Base-by-base conservation (phyloP, 441 rosid genomes). In the Corymbia citriodora region DNA sequence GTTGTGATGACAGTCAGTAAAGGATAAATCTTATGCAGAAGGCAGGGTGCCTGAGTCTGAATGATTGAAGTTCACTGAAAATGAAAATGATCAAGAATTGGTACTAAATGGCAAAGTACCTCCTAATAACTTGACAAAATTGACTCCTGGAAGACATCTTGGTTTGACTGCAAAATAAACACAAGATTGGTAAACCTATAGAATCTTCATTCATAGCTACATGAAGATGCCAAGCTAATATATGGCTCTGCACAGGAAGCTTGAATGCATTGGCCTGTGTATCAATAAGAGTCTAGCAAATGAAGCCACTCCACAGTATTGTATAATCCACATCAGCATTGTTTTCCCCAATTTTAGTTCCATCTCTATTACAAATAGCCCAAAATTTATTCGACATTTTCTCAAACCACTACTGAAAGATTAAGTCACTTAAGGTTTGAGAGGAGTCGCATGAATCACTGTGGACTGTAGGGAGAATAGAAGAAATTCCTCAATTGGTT, bases 101-200 rank as follows among this genome's bases (percentile, higher is more conserved):
- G 85, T 21, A 79, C 52, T 79, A 23, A 79, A 79, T 45, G 52
- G 85, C n/a, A 23, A n/a, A 79, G 85, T 94, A 98, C 99, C 99
- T 96, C 95, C 99, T 91, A 98, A 94, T 91, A 98, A 93, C 93
- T 94, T 97, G 33, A 96, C 89, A 87, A 98, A 97, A 94, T 96
- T 96, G 86, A 94, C 36, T 90, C 98, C 99, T 14, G 99, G 95
- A 86, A 95, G 93, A 92, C 94, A 92, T 92, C 94, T 97, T 52
- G 99, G 99, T 93, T 95, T 98, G 33, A 72, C 99, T 97, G 97
- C 96, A 93, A 87, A 61, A 61, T 88, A 57, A 86, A n/a, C 91
- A 31, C n/a, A 72, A 90, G 61, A 63, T 48, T 21, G 49, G n/a
- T 83, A 54, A 70, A 33, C 21, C 81, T 27, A n/a, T 16, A 16